Percentiles rank a stretch among this genome's conserved stretches.
phyloP scores from a whole-genome alignment of 805 yeast species.

The Metschnikowia santaceciliae region DNA sequence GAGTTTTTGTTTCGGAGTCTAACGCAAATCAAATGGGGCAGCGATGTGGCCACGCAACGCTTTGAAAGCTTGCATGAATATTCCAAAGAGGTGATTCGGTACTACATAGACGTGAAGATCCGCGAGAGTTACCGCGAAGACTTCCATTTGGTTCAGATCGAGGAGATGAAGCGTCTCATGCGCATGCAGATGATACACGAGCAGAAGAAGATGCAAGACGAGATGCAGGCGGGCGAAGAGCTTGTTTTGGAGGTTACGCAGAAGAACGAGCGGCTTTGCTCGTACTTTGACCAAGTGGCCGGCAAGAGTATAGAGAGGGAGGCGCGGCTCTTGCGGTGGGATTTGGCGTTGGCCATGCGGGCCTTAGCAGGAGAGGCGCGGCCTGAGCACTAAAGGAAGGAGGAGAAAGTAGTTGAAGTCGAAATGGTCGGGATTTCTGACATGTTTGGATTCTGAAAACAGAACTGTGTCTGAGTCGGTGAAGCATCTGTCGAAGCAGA shows the following conservation, averaged over 20 bases:
- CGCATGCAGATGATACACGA: conserved; percentile 13
- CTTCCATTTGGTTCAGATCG: conserved; percentile 10
- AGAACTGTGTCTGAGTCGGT: too few species aligned
- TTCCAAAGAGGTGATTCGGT: conserved; percentile 10
- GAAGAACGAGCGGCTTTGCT: conserved; percentile 9
- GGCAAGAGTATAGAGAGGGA: conserved; percentile 5
- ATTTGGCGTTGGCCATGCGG: conserved; percentile 3
- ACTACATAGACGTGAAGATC: conserved; percentile 11
- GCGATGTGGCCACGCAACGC: conserved; percentile 5
- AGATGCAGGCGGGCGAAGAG: conserved; percentile 7
- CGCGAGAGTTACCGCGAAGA: conserved; percentile 9
- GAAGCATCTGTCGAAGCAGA: too few species aligned
- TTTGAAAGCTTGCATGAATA: conserved; percentile 8
- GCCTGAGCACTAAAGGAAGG: not conserved
- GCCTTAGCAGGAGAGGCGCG: not conserved
- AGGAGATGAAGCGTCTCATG: conserved; percentile 12
- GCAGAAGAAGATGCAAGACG: conserved; percentile 10
- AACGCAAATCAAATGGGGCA: conserved; percentile 10
- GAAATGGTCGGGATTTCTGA: too few species aligned
- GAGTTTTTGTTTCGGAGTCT: conserved; percentile 11
- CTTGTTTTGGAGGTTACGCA: conserved; percentile 8
- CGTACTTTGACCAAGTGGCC: conserved; percentile 6
- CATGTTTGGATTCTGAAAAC: too few species aligned
- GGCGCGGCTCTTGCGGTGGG: conserved; percentile 10
- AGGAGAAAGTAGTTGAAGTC: too few species aligned